Evolutionary conservation across 495 filamentous ascomycete species (phyloP).

Genomic region (Lentithecium fluviatile): DNA sequence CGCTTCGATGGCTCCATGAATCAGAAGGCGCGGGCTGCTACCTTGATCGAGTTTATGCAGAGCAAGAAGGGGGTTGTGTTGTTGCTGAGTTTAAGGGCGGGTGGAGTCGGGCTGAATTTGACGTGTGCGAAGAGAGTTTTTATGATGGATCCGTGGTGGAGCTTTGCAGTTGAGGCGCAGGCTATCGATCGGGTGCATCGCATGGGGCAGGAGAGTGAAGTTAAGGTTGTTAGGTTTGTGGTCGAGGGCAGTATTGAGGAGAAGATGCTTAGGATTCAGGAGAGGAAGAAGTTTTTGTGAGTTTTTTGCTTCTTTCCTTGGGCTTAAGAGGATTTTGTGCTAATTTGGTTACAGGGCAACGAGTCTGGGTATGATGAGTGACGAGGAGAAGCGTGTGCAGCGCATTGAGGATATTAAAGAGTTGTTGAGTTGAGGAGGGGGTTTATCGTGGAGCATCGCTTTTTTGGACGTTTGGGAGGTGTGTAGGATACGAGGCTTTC

Average conservation of each 20-base stretch:
- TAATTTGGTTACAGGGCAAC: conserved; percentile 62
- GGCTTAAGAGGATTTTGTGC: conserved; percentile 6
- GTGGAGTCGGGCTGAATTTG: conserved; percentile 91
- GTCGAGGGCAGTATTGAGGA: conserved; percentile 89
- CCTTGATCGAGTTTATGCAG: conserved; percentile 68
- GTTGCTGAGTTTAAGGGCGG: conserved; percentile 81
- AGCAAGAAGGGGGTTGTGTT: conserved; percentile 56
- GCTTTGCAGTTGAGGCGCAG: conserved; percentile 92
- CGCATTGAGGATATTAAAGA: conserved; percentile 92
- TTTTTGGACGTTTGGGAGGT: too few relatives aligned
- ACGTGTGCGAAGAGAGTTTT: conserved; percentile 84
- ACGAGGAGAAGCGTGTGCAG: conserved; percentile 88
- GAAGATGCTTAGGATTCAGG: conserved; percentile 90
- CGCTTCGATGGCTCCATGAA: conserved; percentile 89
- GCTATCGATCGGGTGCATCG: conserved; percentile 98
- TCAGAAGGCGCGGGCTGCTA: conserved; percentile 76
- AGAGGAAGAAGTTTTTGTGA: conserved; percentile 92
- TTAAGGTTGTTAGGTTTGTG: conserved; percentile 82
- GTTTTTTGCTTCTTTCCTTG: conserved; percentile 41
- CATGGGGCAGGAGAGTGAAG: conserved; percentile 90
- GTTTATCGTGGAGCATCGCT: too few relatives aligned
- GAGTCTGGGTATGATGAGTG: conserved; percentile 86
- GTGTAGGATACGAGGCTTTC: too few relatives aligned
- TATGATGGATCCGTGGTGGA: conserved; percentile 99
- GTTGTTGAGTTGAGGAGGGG: conserved; percentile 80